These are phyloP conservation scores for Gastrolobium villosum DNA, from an alignment of 306 rosid genomes.

Conservation along the genomic window DNA sequence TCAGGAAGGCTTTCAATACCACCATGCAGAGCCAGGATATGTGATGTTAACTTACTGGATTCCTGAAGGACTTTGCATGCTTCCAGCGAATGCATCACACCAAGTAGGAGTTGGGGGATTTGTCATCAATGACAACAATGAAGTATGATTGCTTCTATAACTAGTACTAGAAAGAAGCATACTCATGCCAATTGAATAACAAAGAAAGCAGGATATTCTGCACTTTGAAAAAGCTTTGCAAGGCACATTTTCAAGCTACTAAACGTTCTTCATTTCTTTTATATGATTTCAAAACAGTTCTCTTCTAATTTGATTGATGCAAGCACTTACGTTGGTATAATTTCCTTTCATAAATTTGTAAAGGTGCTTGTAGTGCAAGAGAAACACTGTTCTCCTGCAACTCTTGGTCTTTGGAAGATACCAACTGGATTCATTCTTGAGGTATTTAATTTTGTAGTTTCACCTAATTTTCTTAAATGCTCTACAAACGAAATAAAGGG, in stretches of 20 bases:
- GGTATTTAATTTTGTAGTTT: conserved; percentile 57
- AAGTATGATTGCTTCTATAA: conserved; percentile 62
- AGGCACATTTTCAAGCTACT: conserved; percentile 25
- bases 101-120: conserved; percentile 98
- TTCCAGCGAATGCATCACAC: conserved; percentile 95
- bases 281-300: conserved; percentile 2
- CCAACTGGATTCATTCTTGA: conserved; percentile 95
- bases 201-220: conserved; percentile 5
- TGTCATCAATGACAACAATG: conserved; percentile 75
- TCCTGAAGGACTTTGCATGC: conserved; percentile 94
- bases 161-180: background rate
- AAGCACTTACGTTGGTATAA: conserved; percentile 6
- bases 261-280: conserved; percentile 1
- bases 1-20: conserved; percentile 95
- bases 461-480: background rate
- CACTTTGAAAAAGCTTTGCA: background rate
- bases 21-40: conserved; percentile 91
- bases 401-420: conserved; percentile 85
- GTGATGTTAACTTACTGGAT: conserved; percentile 97
- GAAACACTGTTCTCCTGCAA: conserved; percentile 72
- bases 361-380: conserved; percentile 99
- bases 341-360: conserved; percentile 34
- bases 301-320: conserved; percentile 27
- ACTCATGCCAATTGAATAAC: background rate
- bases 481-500: background rate